A percentile compares a stretch with the other conserved stretches of the same genome.
phyloP scores from a whole-genome alignment of 1,284 basidiomycete genomes.

The Porogramme epimiltina region DNA sequence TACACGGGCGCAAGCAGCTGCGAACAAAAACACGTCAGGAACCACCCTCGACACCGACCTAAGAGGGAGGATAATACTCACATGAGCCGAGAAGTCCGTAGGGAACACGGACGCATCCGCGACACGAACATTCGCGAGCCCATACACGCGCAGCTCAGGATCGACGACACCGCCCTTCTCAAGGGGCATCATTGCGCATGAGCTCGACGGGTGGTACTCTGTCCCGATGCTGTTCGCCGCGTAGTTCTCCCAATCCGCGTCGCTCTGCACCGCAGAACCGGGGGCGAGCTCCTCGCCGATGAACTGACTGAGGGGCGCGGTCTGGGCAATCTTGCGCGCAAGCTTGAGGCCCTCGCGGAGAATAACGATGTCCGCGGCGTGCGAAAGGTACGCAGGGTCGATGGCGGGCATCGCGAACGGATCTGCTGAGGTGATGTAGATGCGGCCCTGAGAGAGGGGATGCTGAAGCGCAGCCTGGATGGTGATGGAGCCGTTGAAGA shows the following conservation, averaged over 20 bases:
- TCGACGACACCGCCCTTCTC: slow-evolving; percentile 68
- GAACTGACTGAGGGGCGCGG: slow-evolving; percentile 37
- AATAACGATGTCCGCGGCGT: slow-evolving; percentile 54
- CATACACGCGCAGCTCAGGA: slow-evolving; percentile 62
- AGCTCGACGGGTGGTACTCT: slow-evolving; percentile 59
- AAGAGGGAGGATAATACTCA: slow-evolving; percentile 18
- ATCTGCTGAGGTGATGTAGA: slow-evolving; percentile 50
- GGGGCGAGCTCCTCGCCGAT: slow-evolving; percentile 42
- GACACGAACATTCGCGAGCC: slow-evolving; percentile 37
- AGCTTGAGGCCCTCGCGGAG: slow-evolving; percentile 60
- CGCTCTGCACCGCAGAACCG: slow-evolving; percentile 40
- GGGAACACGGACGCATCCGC: slow-evolving; percentile 49
- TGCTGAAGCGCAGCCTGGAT: slow-evolving; percentile 73
- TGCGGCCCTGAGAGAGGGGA: slow-evolving; percentile 45
- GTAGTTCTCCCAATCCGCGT: slow-evolving; percentile 51
- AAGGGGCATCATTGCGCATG: slow-evolving; percentile 66
- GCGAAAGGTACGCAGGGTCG: slow-evolving; percentile 64
- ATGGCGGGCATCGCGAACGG: slow-evolving; percentile 59
- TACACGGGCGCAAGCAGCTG: slow-evolving; percentile 62
- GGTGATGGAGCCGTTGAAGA: slow-evolving; percentile 31
- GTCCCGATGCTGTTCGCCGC: slow-evolving; percentile 41
- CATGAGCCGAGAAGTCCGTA: slow-evolving; percentile 52
- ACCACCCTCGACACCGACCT: not conserved
- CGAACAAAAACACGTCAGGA: slow-evolving; percentile 4
- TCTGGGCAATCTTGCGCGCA: slow-evolving; percentile 45